Conservation (phyloP, 2,329 filamentous ascomycete species). For the Xylariaceae sp. region DNA sequence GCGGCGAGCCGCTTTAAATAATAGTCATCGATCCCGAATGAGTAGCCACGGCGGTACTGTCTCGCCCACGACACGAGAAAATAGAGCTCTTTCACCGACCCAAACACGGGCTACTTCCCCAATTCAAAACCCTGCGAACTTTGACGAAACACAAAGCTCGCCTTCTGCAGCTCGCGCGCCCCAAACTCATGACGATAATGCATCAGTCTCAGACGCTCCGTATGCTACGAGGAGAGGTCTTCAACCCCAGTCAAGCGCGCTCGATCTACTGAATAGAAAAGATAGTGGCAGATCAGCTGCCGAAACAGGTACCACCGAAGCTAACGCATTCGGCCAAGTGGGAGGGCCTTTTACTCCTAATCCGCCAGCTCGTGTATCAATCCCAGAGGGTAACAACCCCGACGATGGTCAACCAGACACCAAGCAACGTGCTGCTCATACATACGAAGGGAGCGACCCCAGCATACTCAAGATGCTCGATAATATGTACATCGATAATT, state of each 20-base stretch:
- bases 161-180: constrained; percentile 31
- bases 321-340: constrained; percentile 58
- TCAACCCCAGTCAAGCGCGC: constrained; percentile 56
- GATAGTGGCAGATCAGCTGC: constrained; percentile 55
- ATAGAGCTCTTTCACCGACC: constrained; percentile 24
- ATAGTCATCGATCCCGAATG: constrained; percentile 46
- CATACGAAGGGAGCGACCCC: constrained; percentile 76
- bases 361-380: constrained; percentile 30
- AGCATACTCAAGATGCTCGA: constrained; percentile 70
- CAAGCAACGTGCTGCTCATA: constrained; percentile 65
- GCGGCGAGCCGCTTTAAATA: constrained; percentile 48
- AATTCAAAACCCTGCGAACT: constrained; percentile 27
- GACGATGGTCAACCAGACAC: constrained; percentile 32
- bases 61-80: constrained; percentile 37
- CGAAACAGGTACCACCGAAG: constrained; percentile 56
- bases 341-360: constrained; percentile 51
- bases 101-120: constrained; percentile 27
- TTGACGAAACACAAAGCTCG: constrained; percentile 36
- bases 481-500: constrained; percentile 74
- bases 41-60: constrained; percentile 33
- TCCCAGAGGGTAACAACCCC: constrained; percentile 29
- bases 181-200: constrained; percentile 31
- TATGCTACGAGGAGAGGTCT: constrained; percentile 44
- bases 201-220: constrained; percentile 38
- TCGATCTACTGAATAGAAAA: constrained; percentile 56